Base-by-base conservation (phyloP, 2,329 filamentous ascomycete species). In the Sphaerulina populicola region DNA sequence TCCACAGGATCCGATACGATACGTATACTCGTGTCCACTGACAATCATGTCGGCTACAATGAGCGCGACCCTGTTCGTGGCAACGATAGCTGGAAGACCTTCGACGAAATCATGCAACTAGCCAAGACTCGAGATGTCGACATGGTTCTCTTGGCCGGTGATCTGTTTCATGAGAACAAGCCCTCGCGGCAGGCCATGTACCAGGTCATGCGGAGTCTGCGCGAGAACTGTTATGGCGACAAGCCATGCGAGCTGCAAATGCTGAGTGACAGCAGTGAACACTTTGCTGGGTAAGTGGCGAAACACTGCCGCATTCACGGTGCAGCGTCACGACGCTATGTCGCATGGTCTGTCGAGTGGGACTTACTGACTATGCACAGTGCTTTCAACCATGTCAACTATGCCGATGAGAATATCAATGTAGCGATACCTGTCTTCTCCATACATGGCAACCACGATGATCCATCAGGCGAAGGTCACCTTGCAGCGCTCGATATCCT, bases 101-200 rank as follows among this genome's bases (percentile, higher is more conserved):
- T 98, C 72, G 86, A 98, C 67, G 93, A 98, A 70, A 82, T 96
- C 55, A 88, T 98, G 85, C 85, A 82, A 57, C 72, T 97, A 38
- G 93, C 91, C 15, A 87, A 85, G 64, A 81, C 83, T 31, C 78
- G 85, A 66, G 93, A 98, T 72, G 93, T 98, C 58, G 93, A 98
- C 69, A 97, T 98, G 93, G 86, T 98, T 0, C 77, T 98, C 2
- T 81, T 98, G 4, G 91, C 85, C 2, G 93, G 93, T 42, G 93
- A 98, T 66, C 78, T 98, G 1, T 98, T 98, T 66, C 94, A 98
- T 67, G 91, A 98, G 61, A 98, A 98, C 69, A 95, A 95, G 63
- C 94, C 93, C 2, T 96, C 89, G 6, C 81, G 93, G 53, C 95
- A 96, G 66, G 84, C 90, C 27, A 87, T 98, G 79, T 97, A 93